These are phyloP conservation scores for Fusarium sp. DNA, from an alignment of 2,329 filamentous ascomycete genomes.

Conservation along the genomic window DNA sequence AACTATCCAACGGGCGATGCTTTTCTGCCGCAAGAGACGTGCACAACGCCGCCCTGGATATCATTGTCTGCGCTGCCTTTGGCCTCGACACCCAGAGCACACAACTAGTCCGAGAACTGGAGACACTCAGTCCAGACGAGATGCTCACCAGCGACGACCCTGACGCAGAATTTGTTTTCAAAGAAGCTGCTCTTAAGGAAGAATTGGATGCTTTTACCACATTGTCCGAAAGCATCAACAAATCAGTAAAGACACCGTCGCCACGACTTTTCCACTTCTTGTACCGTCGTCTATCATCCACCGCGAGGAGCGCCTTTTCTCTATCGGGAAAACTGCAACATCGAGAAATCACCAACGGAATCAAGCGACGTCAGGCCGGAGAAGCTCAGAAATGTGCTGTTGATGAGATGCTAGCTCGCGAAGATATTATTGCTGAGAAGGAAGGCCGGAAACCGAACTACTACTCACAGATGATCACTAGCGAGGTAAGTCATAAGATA, in stretches of 20 bases:
- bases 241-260: constrained; percentile 16
- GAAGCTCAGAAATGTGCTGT: constrained; percentile 25
- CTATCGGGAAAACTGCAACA: not conserved
- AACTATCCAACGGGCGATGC: constrained; percentile 6
- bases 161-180: constrained; percentile 1
- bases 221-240: constrained; percentile 12
- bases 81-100: constrained; percentile 14
- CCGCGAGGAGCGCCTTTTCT: constrained; percentile 1
- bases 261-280: constrained; percentile 20
- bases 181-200: constrained; percentile 8
- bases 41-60: constrained; percentile 28
- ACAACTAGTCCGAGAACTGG: constrained; percentile 18
- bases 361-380: constrained; percentile 10
- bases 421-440: constrained; percentile 23
- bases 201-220: constrained; percentile 13
- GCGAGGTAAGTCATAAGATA: constrained; percentile 9
- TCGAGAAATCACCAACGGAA: constrained; percentile 13
- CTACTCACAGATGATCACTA: constrained; percentile 18
- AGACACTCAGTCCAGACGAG: not conserved
- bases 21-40: constrained; percentile 18
- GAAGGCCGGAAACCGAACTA: constrained; percentile 23
- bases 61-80: constrained; percentile 23
- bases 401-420: constrained; percentile 24
- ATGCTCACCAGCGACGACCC: not conserved
- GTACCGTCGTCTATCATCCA: constrained; percentile 7